Base-by-base conservation (phyloP, 2,329 filamentous ascomycete species). In the Aureobasidium subglaciale region DNA sequence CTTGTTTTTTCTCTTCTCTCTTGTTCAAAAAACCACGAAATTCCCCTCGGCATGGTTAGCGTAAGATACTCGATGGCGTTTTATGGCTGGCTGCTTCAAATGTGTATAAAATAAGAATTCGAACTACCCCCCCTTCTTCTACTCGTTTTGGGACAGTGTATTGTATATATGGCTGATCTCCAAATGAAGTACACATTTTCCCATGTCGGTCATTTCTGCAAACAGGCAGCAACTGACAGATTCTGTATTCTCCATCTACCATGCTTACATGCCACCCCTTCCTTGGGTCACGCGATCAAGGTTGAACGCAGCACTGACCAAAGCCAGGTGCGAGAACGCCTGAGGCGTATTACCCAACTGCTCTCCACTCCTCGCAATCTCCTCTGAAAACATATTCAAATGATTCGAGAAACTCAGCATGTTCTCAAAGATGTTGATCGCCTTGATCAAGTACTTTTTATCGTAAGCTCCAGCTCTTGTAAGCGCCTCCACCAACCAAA, bases 311-410 rank as follows among this genome's bases (percentile, higher is more conserved):
- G 87, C 87, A 66, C 84, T 88, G 63, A 90, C 82, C 64, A 89
- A 77, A 2, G 86, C 85, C 59, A 91, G 70, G 65, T 91, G 86
- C 62, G 84, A 88, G 62, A 90, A 90, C 0, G 87, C 87, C 70
- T 90, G 87, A 0, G 87, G 87, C 15, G 86, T 90, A 65, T 90
- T 90, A 1, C 87, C 87, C 58, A 90, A 75, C 71, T 90, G 87
- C 70, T 90, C 86, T 10, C 87, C 87, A 50, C 80, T 84, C 53
- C 84, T 76, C 5, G 86, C 80, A 63, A 90, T 90, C 71, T 90
- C 87, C 67, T 90, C 86, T 7, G 84, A 88, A 67, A 90, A 90
- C 80, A 90, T 90, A 63, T 79, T 80, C 55, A 90, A 70, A 67
- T 90, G 86, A 66, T 90, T 91, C 1, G 84, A 82, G 71, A 89